These are phyloP conservation scores for Senna siamea DNA, from an alignment of 306 rosid genomes.

Conservation along the genomic window DNA sequence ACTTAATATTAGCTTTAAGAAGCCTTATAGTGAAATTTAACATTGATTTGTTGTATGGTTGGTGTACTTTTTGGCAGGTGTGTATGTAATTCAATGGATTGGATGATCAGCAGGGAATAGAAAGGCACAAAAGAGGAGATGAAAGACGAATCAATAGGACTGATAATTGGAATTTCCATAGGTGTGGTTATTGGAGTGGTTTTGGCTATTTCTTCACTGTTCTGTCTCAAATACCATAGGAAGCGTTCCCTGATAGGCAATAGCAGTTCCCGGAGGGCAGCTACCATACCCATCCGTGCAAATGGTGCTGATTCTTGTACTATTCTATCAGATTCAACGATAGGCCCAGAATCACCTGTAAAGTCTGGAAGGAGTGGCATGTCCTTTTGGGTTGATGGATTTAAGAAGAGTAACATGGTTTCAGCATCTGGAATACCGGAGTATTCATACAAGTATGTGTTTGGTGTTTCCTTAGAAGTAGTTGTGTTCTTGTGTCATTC, in stretches of 20 bases:
- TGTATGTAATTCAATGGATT: slow-evolving; percentile 48
- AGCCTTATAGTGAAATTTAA: slow-evolving; percentile 4
- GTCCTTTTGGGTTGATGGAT: slow-evolving; percentile 73
- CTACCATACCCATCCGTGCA: slow-evolving; percentile 69
- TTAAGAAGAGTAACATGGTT: slow-evolving; percentile 61
- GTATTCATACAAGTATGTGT: slow-evolving; percentile 75
- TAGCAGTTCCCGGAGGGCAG: slow-evolving; percentile 85
- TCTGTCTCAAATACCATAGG: slow-evolving; percentile 70
- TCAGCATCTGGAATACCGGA: slow-evolving; percentile 82
- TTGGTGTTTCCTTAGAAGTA: background rate
- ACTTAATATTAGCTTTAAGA: background rate
- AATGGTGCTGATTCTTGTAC: slow-evolving; percentile 77
- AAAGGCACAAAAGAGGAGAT: slow-evolving; percentile 49
- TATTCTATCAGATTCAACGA: slow-evolving; percentile 72
- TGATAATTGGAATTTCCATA: slow-evolving; percentile 75
- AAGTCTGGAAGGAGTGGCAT: slow-evolving; percentile 56
- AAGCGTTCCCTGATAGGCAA: slow-evolving; percentile 75
- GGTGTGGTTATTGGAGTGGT: slow-evolving; percentile 82
- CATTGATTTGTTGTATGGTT: slow-evolving; percentile 24
- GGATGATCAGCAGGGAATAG: slow-evolving; percentile 42
- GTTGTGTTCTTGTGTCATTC: background rate
- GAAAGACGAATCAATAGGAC: slow-evolving; percentile 71
- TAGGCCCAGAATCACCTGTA: slow-evolving; percentile 79
- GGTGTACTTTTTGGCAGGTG: slow-evolving; percentile 46
- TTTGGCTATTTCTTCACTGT: slow-evolving; percentile 68